Base-by-base conservation (phyloP, 2,329 filamentous ascomycete genomes). In the Xylariaceae sp. region DNA sequence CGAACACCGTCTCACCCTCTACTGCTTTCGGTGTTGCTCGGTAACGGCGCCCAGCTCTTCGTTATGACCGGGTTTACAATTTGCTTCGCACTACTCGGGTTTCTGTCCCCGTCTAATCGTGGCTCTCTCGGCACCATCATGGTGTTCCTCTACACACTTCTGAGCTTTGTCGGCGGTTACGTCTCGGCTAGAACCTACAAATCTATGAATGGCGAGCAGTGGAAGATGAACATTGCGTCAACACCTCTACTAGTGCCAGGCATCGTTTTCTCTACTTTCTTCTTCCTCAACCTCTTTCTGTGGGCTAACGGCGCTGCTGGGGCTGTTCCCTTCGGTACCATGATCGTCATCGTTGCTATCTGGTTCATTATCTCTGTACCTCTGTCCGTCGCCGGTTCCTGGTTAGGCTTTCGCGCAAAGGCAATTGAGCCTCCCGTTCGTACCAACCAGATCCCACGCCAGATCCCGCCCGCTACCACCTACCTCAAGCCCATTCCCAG, bases 301-400 rank as follows among this genome's bases (percentile, higher is more conserved):
- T 98, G 95, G 92, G 92, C 90, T 37, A 92, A 96, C 69, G 82
- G 88, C 54, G 96, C 94, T 2, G 96, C 92, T 21, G 95, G 95
- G 21, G 95, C 95, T 7, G 95, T 99, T 2, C 95, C 95, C 0
- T 96, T 99, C 71, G 92, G 90, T 2, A 99, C 95, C 8, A 99
- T 99, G 95, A 82, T 99, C 39, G 90, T 96, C 53, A 87, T 98
- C 56, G 83, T 99, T 43, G 82, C 84, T 62, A 97, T 99, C 70
- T 99, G 95, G 95, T 99, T 99, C 76, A 73, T 97, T 71, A 96
- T 99, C 73, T 96, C 92, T 33, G 89, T 98, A 2, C 95, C 95
- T 6, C 83, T 98, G 39, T 96, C 92, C 24, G 84, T 96, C 59
- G 88, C 87, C 6, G 95, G 95, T 50, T 96, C 92, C 40, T 99